Evolutionary conservation across 768 basidiomycete species (phyloP).

Genomic region (Podaxis sp.): DNA sequence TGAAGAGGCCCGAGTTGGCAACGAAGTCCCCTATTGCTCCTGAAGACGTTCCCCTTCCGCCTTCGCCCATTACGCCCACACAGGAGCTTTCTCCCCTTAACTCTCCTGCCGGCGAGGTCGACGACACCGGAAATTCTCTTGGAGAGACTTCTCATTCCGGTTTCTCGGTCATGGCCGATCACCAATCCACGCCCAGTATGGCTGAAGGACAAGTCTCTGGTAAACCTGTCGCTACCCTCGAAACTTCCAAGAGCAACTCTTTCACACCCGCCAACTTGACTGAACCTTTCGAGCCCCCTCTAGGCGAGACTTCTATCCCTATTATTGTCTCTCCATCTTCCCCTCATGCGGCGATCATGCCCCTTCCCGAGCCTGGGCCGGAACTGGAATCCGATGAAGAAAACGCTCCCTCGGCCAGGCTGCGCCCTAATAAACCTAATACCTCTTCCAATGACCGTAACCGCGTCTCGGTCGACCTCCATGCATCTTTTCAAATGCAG

Average conservation of each 20-base stretch:
- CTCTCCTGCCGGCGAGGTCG: background rate
- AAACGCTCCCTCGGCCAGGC: constrained; percentile 17
- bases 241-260: background rate
- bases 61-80: background rate
- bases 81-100: background rate
- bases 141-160: background rate
- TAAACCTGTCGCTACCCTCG: background rate
- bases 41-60: constrained; percentile 3
- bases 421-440: constrained; percentile 22
- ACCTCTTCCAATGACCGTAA: constrained; percentile 23
- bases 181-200: background rate
- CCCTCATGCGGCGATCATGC: background rate
- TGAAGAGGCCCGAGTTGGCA: background rate
- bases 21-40: background rate
- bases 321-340: constrained; percentile 18
- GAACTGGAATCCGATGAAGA: constrained; percentile 1
- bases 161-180: background rate
- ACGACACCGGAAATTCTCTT: background rate
- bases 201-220: background rate
- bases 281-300: constrained; percentile 17
- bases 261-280: constrained; percentile 23
- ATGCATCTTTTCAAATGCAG: constrained; percentile 44
- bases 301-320: constrained; percentile 22
- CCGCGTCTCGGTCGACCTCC: constrained; percentile 40
- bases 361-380: constrained; percentile 12